Evolutionary conservation across 495 filamentous ascomycete species (phyloP).

Genomic region (Platismatia glauca): DNA sequence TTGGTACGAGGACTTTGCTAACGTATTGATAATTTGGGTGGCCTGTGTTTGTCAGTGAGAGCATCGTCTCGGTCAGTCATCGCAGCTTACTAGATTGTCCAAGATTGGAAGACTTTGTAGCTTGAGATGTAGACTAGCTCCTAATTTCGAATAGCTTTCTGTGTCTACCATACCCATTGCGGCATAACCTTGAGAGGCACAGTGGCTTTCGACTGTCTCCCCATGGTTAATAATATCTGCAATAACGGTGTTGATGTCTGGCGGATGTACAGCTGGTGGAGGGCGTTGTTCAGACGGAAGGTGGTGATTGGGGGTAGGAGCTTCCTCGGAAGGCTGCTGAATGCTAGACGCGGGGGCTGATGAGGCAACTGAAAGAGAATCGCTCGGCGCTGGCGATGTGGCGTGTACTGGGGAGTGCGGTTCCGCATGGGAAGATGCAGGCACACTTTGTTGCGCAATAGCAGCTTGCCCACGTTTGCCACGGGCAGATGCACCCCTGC

Average conservation of each 20-base stretch:
- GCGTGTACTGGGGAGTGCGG: background rate
- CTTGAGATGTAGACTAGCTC: constrained; percentile 51
- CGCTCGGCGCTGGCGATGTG: background rate
- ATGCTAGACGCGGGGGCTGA: background rate
- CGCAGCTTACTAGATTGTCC: constrained; percentile 54
- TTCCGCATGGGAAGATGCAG: background rate
- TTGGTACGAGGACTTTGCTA: constrained; percentile 57
- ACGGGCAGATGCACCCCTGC: background rate
- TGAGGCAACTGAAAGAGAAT: background rate
- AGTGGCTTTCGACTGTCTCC: constrained; percentile 40
- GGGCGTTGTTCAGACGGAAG: constrained; percentile 11
- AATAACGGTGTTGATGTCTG: constrained; percentile 35
- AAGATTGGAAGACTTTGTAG: constrained; percentile 63
- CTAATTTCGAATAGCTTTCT: constrained; percentile 38
- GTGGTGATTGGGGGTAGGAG: background rate
- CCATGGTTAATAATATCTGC: constrained; percentile 42
- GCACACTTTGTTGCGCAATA: background rate
- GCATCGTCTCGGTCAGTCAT: constrained; percentile 9
- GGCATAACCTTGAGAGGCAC: constrained; percentile 16
- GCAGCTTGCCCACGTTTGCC: constrained; percentile 1
- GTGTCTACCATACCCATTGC: constrained; percentile 33
- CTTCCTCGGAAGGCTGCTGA: background rate
- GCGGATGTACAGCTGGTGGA: constrained; percentile 17
- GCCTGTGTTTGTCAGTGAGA: constrained; percentile 40
- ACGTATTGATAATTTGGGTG: constrained; percentile 58